A percentile compares a stretch with the other conserved stretches of the same genome.
These are phyloP conservation scores for Euphrasia arctica DNA, from an alignment of 305 asterid genomes.

Conservation along the genomic window DNA sequence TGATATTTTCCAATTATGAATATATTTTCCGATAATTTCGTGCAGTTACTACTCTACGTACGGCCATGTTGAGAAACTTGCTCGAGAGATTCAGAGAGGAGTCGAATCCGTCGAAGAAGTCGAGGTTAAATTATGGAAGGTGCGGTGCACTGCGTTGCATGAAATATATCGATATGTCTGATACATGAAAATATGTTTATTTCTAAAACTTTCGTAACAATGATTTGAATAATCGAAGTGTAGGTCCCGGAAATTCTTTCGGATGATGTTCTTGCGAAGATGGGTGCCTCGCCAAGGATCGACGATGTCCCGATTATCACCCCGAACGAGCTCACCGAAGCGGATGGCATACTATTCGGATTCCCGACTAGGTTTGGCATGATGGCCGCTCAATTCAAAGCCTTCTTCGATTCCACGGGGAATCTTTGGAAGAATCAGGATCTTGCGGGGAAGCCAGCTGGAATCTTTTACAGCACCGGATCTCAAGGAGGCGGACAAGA, in stretches of 20 bases:
- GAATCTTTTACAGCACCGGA: conserved; percentile 33
- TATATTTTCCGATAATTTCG: background rate
- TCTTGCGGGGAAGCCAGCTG: conserved; percentile 35
- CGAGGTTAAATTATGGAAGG: conserved; percentile 35
- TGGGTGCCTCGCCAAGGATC: conserved; percentile 30
- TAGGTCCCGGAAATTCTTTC: conserved; percentile 35
- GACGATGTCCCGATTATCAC: conserved; percentile 21
- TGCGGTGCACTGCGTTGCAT: background rate
- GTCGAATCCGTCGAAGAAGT: conserved; percentile 36
- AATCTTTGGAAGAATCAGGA: conserved; percentile 29
- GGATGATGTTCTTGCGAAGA: conserved; percentile 27
- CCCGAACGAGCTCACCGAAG: conserved; percentile 25
- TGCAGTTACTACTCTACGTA: conserved; percentile 35
- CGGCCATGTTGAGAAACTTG: conserved; percentile 38
- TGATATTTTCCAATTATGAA: too few relatives aligned
- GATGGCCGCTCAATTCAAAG: conserved; percentile 36
- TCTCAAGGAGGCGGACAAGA: conserved; percentile 38
- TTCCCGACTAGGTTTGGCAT: conserved; percentile 36
- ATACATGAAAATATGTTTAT: too few relatives aligned
- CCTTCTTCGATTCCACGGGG: conserved; percentile 31
- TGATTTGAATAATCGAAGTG: background rate
- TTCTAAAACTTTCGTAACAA: background rate
- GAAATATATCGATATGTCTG: too few relatives aligned
- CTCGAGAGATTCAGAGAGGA: conserved; percentile 33
- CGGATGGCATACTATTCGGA: conserved; percentile 30